Evolutionary conservation across 1,284 basidiomycete species (phyloP), one percentile per base, ranked within the genome.

Genomic region (Heterobasidion irregulare): DNA sequence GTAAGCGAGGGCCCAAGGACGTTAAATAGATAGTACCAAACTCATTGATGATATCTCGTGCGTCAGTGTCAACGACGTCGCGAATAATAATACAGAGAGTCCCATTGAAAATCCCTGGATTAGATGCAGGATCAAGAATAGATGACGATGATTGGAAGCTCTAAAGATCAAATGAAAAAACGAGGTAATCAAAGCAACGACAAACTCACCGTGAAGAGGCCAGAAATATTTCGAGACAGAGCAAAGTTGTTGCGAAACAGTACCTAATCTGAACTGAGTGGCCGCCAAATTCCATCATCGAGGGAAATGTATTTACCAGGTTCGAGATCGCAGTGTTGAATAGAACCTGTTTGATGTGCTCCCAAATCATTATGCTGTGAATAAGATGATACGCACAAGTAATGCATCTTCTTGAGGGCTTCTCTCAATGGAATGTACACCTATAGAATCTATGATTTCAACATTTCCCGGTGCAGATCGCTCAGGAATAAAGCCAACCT

Each of bases 251-350:
- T 84, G 6, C 82, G 74, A 67, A 84, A 84, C 1, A 84, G 67
- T 0, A 84, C 78, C 80, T 26, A 26, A 26, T 26, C 3, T 26
- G 4, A 26, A 26, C 1, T 26, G 4, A 26, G 4, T 5, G 6
- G 26, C 26, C 26, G 26, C 6, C 4, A 6, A 5, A 2, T 52
- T 10, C 32, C 8, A 52, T 47, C 5, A 34, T 34, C 16, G 18
- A 8, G 2, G 16, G 41, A n/a, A 13, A 50, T 5, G 16, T 10
- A 19, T 8, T 46, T 54, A 83, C 81, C 47, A 85, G 60, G 60
- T 85, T 84, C 0, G 83, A 84, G 32, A 85, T 73, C 0, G 83
- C 83, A 0, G 81, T 79, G 61, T 83, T 84, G 64, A 85, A 84
- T 1, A 85, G 61, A 1, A 84, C 82, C 46, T 47, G 26, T 26